These are phyloP conservation scores for Cryptosporidium sp. DNA, from an alignment of 169 alveolate genomes.

Conservation along the genomic window DNA sequence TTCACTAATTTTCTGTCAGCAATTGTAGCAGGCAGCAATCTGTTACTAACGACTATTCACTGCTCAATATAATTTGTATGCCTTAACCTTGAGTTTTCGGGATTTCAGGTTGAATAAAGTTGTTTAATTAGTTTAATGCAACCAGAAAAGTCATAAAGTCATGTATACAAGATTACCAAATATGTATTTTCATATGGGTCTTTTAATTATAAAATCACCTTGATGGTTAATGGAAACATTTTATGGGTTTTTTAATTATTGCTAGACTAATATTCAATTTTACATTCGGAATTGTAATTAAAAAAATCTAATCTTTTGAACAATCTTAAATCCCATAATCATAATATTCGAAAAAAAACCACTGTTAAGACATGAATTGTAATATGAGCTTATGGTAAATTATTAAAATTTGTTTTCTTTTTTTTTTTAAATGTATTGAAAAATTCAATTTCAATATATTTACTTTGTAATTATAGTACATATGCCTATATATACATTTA, in stretches of 20 bases:
- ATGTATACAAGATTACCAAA: background rate
- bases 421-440: background rate
- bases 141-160: background rate
- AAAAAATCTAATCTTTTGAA: background rate
- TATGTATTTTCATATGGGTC: background rate
- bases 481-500: background rate
- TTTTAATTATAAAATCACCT: background rate
- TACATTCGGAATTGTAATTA: background rate
- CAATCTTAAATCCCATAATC: background rate
- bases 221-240: background rate
- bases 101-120: background rate
- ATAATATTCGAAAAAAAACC: background rate
- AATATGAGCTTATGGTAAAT: background rate
- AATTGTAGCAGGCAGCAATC: background rate
- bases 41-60: background rate
- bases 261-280: background rate
- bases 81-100: background rate
- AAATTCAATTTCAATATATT: background rate
- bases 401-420: too few species aligned
- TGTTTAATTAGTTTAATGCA: background rate
- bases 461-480: background rate
- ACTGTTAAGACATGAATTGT: background rate
- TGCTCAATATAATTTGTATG: background rate
- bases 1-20: background rate
- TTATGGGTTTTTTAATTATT: background rate